A percentile compares a stretch with the other conserved stretches of the same genome.
Evolutionary conservation across 495 filamentous ascomycete species (phyloP).

Genomic region (Parathielavia appendiculata): DNA sequence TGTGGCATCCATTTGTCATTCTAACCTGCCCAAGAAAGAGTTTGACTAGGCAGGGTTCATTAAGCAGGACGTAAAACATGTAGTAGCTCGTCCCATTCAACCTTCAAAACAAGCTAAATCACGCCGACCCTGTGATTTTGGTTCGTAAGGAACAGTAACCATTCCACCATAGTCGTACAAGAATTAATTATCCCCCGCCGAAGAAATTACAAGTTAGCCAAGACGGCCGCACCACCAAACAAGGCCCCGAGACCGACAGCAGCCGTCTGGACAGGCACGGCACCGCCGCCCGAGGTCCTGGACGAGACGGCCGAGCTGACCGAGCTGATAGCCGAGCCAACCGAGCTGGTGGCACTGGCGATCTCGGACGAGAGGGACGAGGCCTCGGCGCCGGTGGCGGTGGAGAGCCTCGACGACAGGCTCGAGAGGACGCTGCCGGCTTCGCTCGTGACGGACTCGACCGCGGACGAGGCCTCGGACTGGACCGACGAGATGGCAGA

Average conservation of each 20-base stretch:
- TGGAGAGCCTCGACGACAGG: constrained; percentile 22
- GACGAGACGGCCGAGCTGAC: background rate
- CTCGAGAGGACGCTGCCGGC: constrained; percentile 17
- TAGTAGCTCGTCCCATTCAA: no score
- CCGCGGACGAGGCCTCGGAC: constrained; percentile 17
- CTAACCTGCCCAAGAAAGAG: no score
- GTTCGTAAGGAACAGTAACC: background rate
- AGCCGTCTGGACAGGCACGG: constrained; percentile 28
- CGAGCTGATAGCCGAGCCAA: constrained; percentile 17
- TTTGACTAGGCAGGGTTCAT: no score
- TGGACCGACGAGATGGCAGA: constrained; percentile 20
- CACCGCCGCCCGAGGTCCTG: background rate
- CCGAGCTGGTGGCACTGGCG: constrained; percentile 16
- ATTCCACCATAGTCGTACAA: background rate
- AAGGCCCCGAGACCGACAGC: constrained; percentile 36
- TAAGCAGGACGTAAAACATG: no score
- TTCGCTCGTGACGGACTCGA: constrained; percentile 23
- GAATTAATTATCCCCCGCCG: background rate
- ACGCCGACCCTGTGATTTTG: no score
- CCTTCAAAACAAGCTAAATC: no score
- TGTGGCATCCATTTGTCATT: no score
- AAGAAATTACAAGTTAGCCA: constrained; percentile 27
- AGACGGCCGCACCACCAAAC: constrained; percentile 33
- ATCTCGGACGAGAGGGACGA: constrained; percentile 24
- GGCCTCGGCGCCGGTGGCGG: constrained; percentile 25